Base-by-base conservation (phyloP, 805 yeast genomes). In the Wickerhamiella sergipiensis region DNA sequence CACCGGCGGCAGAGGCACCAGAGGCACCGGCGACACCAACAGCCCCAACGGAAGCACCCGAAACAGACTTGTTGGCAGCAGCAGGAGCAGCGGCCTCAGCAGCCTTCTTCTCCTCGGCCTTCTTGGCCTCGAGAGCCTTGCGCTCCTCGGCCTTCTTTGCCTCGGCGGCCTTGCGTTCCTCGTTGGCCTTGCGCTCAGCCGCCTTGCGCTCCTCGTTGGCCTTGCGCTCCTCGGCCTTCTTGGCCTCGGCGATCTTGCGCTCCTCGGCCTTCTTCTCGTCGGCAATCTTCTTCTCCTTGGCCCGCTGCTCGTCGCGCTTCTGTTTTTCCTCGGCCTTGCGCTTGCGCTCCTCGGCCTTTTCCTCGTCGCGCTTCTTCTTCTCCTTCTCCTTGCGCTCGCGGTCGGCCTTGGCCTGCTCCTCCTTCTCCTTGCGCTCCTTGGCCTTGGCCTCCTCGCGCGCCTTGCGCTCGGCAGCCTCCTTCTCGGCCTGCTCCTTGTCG, bases 21-120 rank as follows among this genome's bases (percentile, higher is more conserved):
- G 18, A 4, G 19, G 40, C 19, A 18, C 13, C 10, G 24, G 40
- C 39, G 9, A 8, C 39, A n/a, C 31, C 47, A 33, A n/a, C 50
- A 22, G 36, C n/a, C 21, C 21, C 29, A 15, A 21, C 38, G 7
- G 40, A 52, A 17, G 49, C 49, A 17, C 43, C 42, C n/a, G 50
- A 47, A 10, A 42, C 45, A 19, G 45, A 19, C 45, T 42, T 42
- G 22, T 10, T 22, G 95, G 88, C 3, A 97, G 96, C 29, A 15
- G 45, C n/a, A 13, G n/a, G 29, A 15, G 43, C 38, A 12, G 44
- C 55, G n/a, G 50, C 49, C 12, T 45, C 42, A 24, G 50, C 48
- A 13, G 46, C 46, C 29, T 10, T 9, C 7, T n/a, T 10, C 13
- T 21, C 31, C 31, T 22, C 19, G 6, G 50, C 19, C 18, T 46